phyloP scores from a whole-genome alignment of 2,329 filamentous ascomycete species.

The Acrodontium crateriforme region DNA sequence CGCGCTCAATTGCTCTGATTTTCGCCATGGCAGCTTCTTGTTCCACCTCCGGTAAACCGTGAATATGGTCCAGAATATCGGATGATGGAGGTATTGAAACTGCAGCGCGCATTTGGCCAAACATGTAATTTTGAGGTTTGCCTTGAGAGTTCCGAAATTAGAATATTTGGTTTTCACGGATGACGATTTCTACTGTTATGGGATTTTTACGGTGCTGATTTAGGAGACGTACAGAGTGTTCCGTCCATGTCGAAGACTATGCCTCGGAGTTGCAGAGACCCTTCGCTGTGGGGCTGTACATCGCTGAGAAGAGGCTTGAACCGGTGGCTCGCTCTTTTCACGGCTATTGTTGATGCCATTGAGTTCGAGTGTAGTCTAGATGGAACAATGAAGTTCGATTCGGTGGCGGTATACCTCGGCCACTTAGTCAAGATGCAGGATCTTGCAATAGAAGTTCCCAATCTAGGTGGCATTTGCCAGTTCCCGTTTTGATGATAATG shows the following conservation, averaged over 20 bases:
- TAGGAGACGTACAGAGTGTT: conserved; percentile 59
- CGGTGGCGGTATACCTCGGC: no score
- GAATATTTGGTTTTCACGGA: no score
- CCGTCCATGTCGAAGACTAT: conserved; percentile 90
- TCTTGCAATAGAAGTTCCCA: no score
- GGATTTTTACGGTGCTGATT: no score
- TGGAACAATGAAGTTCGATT: no score
- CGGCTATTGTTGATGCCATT: no score
- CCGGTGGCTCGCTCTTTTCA: conserved; percentile 11
- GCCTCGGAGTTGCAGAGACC: conserved; percentile 36
- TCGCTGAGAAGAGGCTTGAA: conserved; percentile 36
- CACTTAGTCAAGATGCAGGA: no score
- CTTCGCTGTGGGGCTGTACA: conserved; percentile 7
- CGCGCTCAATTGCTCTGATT: conserved; percentile 66
- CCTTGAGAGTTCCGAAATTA: no score
- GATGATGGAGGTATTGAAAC: conserved; percentile 56
- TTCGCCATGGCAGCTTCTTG: conserved; percentile 50
- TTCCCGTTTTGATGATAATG: no score
- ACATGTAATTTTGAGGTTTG: conserved; percentile 92
- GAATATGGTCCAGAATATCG: conserved; percentile 86
- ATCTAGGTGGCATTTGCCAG: no score
- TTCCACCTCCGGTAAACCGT: conserved; percentile 49
- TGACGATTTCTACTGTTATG: no score
- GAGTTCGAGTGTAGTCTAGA: no score
- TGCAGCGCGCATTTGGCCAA: conserved; percentile 64